These are phyloP conservation scores for Linum trigynum DNA, from an alignment of 345 rosid genomes.

Conservation along the genomic window DNA sequence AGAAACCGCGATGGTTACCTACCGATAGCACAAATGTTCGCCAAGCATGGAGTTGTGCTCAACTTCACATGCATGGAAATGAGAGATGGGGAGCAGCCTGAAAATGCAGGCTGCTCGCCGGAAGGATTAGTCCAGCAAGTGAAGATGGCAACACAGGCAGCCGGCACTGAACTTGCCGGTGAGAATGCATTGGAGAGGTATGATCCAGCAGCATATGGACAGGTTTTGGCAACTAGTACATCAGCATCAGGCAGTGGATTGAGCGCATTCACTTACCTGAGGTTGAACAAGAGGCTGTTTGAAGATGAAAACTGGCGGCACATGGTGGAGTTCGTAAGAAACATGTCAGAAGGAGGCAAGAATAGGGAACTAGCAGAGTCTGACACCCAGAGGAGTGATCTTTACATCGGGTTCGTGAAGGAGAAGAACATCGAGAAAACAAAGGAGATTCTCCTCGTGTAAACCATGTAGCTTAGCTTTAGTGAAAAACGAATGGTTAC, in stretches of 20 bases:
- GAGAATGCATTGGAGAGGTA: conserved; percentile 6
- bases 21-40: conserved; percentile 38
- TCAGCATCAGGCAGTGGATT: conserved; percentile 24
- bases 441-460: conserved; percentile 44
- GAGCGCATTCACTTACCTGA: conserved; percentile 74
- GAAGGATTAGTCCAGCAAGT: conserved; percentile 1
- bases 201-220: background rate
- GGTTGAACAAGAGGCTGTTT: conserved; percentile 80
- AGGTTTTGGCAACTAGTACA: background rate
- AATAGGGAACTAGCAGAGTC: conserved; percentile 37
- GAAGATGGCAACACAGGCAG: background rate
- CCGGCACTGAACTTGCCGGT: background rate
- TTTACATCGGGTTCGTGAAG: conserved; percentile 56
- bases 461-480: background rate
- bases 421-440: conserved; percentile 24
- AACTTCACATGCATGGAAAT: conserved; percentile 38
- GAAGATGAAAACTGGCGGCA: conserved; percentile 78
- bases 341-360: conserved; percentile 68
- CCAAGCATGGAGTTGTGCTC: conserved; percentile 28
- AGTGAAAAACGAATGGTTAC: no score
- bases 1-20: conserved; percentile 35
- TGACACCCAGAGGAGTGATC: conserved; percentile 45
- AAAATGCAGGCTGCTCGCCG: background rate
- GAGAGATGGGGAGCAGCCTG: conserved; percentile 26
- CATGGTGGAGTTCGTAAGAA: conserved; percentile 64